phyloP scores from a whole-genome alignment of 164 flowering plant genomes.

The Umbilicus rupestris region DNA sequence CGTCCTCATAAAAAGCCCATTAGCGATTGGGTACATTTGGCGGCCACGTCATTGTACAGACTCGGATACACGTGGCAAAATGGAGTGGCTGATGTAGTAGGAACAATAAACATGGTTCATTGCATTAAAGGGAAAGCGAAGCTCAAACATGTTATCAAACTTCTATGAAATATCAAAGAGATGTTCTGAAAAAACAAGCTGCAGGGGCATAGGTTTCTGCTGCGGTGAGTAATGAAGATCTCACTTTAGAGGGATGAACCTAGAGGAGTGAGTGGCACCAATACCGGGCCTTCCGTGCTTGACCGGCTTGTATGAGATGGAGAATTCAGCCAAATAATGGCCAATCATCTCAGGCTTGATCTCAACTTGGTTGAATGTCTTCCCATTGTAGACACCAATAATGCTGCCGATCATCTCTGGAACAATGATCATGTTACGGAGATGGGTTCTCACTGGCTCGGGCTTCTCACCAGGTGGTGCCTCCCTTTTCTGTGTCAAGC shows the following conservation, averaged over 20 bases:
- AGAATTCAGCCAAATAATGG: slow-evolving; percentile 36
- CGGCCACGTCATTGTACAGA: no score
- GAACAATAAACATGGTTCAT: no score
- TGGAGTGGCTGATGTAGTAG: no score
- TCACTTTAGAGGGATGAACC: slow-evolving; percentile 46
- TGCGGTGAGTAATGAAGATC: background rate
- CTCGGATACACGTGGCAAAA: no score
- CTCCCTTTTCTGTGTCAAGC: slow-evolving; percentile 29
- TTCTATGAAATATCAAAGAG: no score
- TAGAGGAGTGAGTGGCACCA: slow-evolving; percentile 39
- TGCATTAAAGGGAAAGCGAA: no score
- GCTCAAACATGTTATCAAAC: no score
- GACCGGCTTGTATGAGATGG: slow-evolving; percentile 37
- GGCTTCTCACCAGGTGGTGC: slow-evolving; percentile 43
- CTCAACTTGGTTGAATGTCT: slow-evolving; percentile 6
- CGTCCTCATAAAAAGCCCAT: no score
- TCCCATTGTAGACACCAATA: slow-evolving; percentile 21
- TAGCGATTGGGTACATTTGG: no score
- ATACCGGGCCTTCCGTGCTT: slow-evolving; percentile 22
- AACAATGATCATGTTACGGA: slow-evolving; percentile 38
- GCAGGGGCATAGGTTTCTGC: background rate
- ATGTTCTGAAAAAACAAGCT: background rate
- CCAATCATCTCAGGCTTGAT: slow-evolving; percentile 11
- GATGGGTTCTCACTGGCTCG: slow-evolving; percentile 33
- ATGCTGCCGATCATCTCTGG: slow-evolving; percentile 50